phyloP scores from a whole-genome alignment of 2,329 filamentous ascomycete species.

The Ophiostoma pallidulum region DNA sequence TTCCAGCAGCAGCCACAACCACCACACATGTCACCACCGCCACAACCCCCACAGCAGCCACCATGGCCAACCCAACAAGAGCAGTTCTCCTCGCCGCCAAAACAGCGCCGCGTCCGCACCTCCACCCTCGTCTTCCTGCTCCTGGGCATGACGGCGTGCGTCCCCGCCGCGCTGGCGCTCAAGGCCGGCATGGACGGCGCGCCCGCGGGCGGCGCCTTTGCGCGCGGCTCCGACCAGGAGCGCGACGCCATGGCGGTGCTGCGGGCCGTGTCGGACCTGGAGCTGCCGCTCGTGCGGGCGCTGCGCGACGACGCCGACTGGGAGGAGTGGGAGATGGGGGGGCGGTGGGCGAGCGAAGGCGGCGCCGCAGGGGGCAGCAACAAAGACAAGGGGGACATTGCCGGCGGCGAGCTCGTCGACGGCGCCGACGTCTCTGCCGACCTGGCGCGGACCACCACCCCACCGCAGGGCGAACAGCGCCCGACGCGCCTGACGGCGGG shows the following conservation, averaged over 20 bases:
- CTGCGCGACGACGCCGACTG: slow-evolving; percentile 13
- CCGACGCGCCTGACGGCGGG: slow-evolving; percentile 33
- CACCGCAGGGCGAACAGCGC: no score
- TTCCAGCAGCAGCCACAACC: no score
- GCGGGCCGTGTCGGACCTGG: not conserved
- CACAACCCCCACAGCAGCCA: no score
- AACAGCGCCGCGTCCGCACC: not conserved
- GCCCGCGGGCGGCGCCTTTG: not conserved
- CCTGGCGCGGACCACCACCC: not conserved
- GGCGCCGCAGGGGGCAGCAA: not conserved
- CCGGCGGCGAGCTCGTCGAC: not conserved
- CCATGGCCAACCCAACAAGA: no score
- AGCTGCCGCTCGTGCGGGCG: slow-evolving; percentile 13
- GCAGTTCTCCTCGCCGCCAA: not conserved
- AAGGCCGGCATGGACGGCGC: not conserved
- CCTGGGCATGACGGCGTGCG: slow-evolving; percentile 2
- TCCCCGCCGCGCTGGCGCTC: not conserved
- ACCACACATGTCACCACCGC: no score
- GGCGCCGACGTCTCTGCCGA: slow-evolving; percentile 10
- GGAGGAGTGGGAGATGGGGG: slow-evolving; percentile 13
- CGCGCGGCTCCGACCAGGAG: slow-evolving; percentile 11
- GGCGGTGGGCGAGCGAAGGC: slow-evolving; percentile 1
- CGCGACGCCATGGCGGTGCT: not conserved
- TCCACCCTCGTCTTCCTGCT: slow-evolving; percentile 8
- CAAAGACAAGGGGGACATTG: not conserved